Percentiles rank a stretch among this genome's conserved stretches.
Conservation (phyloP, 1,284 basidiomycete genomes). For the Cronartium quercuum region DNA sequence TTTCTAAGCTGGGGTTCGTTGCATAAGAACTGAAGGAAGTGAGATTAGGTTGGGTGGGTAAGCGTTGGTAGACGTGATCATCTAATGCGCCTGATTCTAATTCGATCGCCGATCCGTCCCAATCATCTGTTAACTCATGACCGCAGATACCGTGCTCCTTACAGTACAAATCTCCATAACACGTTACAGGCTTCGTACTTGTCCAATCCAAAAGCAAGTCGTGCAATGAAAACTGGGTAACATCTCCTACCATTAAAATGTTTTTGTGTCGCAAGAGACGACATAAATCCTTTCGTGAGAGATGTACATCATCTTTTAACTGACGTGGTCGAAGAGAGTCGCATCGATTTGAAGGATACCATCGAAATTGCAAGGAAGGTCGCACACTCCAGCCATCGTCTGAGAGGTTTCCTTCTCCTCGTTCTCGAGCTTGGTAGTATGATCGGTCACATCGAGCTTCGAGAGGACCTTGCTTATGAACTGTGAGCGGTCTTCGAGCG, state of each 20-base stretch:
- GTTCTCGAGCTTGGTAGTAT: constrained; percentile 43
- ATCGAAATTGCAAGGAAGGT: constrained; percentile 45
- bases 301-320: background rate
- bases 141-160: constrained; percentile 46
- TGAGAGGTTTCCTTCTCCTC: background rate
- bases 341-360: constrained; percentile 42
- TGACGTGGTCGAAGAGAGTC: background rate
- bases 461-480: constrained; percentile 45
- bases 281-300: constrained; percentile 43
- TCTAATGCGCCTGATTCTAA: constrained; percentile 42
- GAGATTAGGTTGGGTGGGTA: constrained; percentile 41
- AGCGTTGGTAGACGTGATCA: constrained; percentile 41
- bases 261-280: constrained; percentile 44
- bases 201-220: constrained; percentile 48
- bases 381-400: constrained; percentile 43
- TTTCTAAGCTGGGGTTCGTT: background rate
- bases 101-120: background rate
- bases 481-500: constrained; percentile 39
- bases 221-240: constrained; percentile 45
- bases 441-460: constrained; percentile 46
- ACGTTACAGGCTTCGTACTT: constrained; percentile 41
- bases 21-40: background rate
- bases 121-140: constrained; percentile 39
- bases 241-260: constrained; percentile 45
- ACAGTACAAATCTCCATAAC: constrained; percentile 48